Evolutionary conservation across 352 stramenopile genomes (phyloP), one percentile per base, ranked within the genome.

Genomic region (Globisporangium rhizosaccharum): DNA sequence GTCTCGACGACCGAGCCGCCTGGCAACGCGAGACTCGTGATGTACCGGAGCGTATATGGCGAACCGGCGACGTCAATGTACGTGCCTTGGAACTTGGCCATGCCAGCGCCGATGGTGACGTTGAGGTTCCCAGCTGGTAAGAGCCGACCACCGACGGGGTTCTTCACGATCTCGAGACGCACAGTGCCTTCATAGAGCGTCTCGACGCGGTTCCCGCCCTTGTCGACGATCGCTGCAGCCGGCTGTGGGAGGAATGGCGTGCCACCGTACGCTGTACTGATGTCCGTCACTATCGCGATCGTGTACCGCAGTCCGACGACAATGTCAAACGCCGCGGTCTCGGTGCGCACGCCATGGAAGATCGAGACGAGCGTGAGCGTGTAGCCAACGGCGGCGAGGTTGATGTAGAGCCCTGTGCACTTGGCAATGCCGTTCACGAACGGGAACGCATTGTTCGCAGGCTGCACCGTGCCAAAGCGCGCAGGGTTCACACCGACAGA

Each of bases 51-150:
- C 18, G 69, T 79, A 66, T 95, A 95, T 8, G 84, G 84, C 6
- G 82, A 91, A 0, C 85, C 85, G 23, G 83, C 78, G 28, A 87
- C 74, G 37, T 93, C 82, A 47, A 95, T 92, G 55, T 76, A 89
- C 17, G 86, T 46, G 6, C 72, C 68, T 20, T 77, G 65, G 51
- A 92, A 93, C 18, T 75, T 84, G 20, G 65, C 82, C 5, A 88
- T 55, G 8, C 84, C 85, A 2, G 42, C 54, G 26, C 74, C 74
- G 54, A 95, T 75, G 9, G 62, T 80, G 11, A 82, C 66, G 7
- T 84, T 89, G 2, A 90, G 51, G 44, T 68, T 62, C 12, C 42
- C 59, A 1, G 65, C 62, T 0, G 85, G 83, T 3, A 87, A 59
- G 18, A 95, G 57, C 11, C 81, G 61, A 0, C 83, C 82, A 7